Evolutionary conservation across 306 rosid species (phyloP).

Genomic region (Prunus campanulata): DNA sequence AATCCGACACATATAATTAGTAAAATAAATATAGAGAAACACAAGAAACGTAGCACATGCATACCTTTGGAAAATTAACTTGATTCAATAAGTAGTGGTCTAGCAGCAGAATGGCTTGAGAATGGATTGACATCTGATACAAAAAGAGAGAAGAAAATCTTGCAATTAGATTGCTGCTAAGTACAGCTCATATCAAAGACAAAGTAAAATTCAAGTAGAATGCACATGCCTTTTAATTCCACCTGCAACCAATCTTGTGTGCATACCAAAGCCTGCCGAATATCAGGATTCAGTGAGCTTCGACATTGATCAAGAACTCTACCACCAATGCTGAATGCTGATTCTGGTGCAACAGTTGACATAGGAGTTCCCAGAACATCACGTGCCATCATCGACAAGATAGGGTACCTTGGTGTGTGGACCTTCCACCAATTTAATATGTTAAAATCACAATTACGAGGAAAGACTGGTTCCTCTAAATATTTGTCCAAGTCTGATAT

Average conservation of each 20-base stretch:
- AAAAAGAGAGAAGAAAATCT: slow-evolving; percentile 9
- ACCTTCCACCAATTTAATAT: slow-evolving; percentile 96
- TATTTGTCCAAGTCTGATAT: slow-evolving; percentile 88
- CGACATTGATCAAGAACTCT: slow-evolving; percentile 74
- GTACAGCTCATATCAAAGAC: neutral
- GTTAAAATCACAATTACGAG: slow-evolving; percentile 79
- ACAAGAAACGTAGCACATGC: slow-evolving; percentile 17
- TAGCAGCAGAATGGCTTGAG: slow-evolving; percentile 43
- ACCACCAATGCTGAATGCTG: slow-evolving; percentile 55
- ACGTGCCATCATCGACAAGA: slow-evolving; percentile 95
- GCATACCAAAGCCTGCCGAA: slow-evolving; percentile 79
- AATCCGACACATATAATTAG: neutral
- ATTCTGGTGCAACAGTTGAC: slow-evolving; percentile 78
- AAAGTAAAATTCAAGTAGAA: neutral
- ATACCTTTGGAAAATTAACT: slow-evolving; percentile 45
- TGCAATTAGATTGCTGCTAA: slow-evolving; percentile 15
- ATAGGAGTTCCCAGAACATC: slow-evolving; percentile 95
- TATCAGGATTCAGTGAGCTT: slow-evolving; percentile 57
- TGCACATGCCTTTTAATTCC: slow-evolving; percentile 59
- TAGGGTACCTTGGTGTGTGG: slow-evolving; percentile 95
- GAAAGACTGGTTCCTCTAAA: slow-evolving; percentile 89
- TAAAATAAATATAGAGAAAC: neutral
- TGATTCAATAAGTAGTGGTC: slow-evolving; percentile 51
- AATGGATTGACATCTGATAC: slow-evolving; percentile 61
- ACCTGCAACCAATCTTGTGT: slow-evolving; percentile 84